Conservation (phyloP, 148 eudicot species). For the Chenopodium album region DNA sequence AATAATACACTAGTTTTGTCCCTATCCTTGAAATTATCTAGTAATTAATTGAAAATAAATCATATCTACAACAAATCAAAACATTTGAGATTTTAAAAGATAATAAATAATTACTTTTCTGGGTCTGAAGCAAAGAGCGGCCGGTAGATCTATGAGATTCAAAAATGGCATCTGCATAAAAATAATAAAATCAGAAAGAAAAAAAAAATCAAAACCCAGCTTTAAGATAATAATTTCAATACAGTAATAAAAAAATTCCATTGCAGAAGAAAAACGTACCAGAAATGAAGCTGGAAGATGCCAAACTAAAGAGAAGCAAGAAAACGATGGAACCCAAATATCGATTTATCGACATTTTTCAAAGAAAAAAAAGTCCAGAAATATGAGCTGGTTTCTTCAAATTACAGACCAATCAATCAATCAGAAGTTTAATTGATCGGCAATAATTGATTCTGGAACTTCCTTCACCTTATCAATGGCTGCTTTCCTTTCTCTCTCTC, state of each 20-base stretch:
- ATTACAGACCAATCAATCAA: conserved; percentile 18
- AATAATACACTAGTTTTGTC: background rate
- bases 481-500: background rate
- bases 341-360: conserved; percentile 39
- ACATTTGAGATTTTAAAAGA: background rate
- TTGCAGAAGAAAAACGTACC: conserved; percentile 29
- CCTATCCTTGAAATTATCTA: background rate
- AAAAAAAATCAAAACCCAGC: background rate
- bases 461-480: conserved; percentile 6
- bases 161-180: conserved; percentile 46
- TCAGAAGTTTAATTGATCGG: conserved; percentile 23
- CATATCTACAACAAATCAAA: background rate
- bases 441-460: background rate
- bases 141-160: conserved; percentile 43
- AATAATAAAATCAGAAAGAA: background rate
- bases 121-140: conserved; percentile 64
- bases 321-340: conserved; percentile 45
- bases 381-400: background rate
- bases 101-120: conserved; percentile 28
- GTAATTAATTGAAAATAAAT: background rate
- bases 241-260: background rate
- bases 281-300: conserved; percentile 51
- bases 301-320: conserved; percentile 43
- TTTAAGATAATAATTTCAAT: background rate
- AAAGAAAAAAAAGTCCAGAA: background rate